Evolutionary conservation across 257 asterid species (phyloP).

Genomic region (Jacaranda mimosifolia): DNA sequence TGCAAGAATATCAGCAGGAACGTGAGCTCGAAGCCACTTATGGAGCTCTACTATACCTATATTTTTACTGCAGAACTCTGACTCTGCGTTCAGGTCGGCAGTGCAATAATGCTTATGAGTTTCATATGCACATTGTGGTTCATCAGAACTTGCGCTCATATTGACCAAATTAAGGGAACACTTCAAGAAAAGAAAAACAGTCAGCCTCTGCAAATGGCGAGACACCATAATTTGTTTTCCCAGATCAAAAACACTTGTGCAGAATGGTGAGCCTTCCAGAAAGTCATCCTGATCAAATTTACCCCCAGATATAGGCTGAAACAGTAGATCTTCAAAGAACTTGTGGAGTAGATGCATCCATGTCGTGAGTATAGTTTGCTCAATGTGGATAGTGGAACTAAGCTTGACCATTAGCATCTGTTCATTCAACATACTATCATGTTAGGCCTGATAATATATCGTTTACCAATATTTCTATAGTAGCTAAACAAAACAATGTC

Average conservation of each 20-base stretch:
- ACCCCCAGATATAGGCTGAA: slow-evolving; percentile 55
- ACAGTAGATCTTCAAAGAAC: slow-evolving; percentile 70
- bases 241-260: slow-evolving; percentile 48
- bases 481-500: neutral
- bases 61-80: slow-evolving; percentile 42
- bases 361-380: slow-evolving; percentile 49
- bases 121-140: slow-evolving; percentile 35
- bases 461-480: neutral
- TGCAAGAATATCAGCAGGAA: slow-evolving; percentile 54
- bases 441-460: slow-evolving; percentile 23
- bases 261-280: slow-evolving; percentile 83
- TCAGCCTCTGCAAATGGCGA: slow-evolving; percentile 74
- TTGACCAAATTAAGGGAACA: slow-evolving; percentile 60
- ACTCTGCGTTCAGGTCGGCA: slow-evolving; percentile 42
- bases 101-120: slow-evolving; percentile 37
- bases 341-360: slow-evolving; percentile 72
- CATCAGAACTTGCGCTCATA: slow-evolving; percentile 38
- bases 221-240: slow-evolving; percentile 48
- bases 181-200: slow-evolving; percentile 74
- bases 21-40: slow-evolving; percentile 72
- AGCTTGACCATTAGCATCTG: slow-evolving; percentile 88
- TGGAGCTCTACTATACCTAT: slow-evolving; percentile 61
- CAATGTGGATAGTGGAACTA: slow-evolving; percentile 50
- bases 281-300: slow-evolving; percentile 49
- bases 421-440: slow-evolving; percentile 29